A percentile compares a stretch with the other conserved stretches of the same genome.
These are phyloP conservation scores for Hamamelis virginiana DNA, from an alignment of 164 flowering plant genomes.

Conservation along the genomic window DNA sequence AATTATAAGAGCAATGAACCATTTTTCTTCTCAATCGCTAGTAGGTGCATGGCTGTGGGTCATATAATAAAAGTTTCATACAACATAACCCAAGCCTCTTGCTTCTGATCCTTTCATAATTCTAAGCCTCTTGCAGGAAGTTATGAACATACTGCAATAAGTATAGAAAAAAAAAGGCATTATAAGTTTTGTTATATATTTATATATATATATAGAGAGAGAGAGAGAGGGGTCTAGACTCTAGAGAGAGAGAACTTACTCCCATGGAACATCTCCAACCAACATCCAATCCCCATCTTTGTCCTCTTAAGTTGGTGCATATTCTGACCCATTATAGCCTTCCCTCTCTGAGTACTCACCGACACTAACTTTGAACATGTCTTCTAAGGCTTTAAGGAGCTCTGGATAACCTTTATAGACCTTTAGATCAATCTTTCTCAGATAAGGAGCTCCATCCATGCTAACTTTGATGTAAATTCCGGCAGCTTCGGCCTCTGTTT, in stretches of 20 bases:
- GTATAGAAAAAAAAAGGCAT: neutral
- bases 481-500: neutral
- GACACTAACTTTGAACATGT: no score
- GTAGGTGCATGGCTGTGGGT: no score
- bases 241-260: conserved; percentile 40
- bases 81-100: conserved; percentile 49
- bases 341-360: no score
- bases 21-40: no score
- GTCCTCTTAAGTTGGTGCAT: conserved; percentile 57
- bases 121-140: conserved; percentile 44
- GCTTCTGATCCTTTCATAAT: conserved; percentile 68
- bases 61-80: no score
- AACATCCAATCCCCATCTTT: conserved; percentile 77
- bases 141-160: conserved; percentile 47
- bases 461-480: conserved; percentile 18
- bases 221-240: no score
- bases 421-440: conserved; percentile 18
- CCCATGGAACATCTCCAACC: conserved; percentile 73
- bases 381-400: conserved; percentile 13
- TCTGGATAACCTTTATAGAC: conserved; percentile 13
- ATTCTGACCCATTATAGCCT: conserved; percentile 54
- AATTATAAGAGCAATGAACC: no score
- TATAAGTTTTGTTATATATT: neutral
- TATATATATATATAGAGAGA: no score
- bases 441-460: conserved; percentile 23